Evolutionary conservation across 1,284 basidiomycete genomes (phyloP).

Genomic region (Sanghuangporus weigelae): DNA sequence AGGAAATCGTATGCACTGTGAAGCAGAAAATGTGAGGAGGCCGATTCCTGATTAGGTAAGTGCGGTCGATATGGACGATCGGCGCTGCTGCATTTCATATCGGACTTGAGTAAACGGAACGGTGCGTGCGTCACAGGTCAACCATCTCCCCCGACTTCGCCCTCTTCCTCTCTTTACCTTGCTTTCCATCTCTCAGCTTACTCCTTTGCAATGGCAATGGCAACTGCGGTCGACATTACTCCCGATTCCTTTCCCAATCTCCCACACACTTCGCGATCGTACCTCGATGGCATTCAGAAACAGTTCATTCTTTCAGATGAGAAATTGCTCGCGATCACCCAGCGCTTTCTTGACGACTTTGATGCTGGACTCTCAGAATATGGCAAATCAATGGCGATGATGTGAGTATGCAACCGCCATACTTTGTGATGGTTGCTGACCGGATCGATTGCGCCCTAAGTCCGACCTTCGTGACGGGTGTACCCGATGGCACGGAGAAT

Average conservation of each 20-base stretch:
- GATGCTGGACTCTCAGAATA: slow-evolving; percentile 65
- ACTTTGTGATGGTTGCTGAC: not conserved
- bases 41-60: not conserved
- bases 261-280: slow-evolving; percentile 21
- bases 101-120: not conserved
- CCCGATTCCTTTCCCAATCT: slow-evolving; percentile 1
- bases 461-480: slow-evolving; percentile 86
- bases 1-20: not conserved
- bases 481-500: slow-evolving; percentile 86
- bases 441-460: slow-evolving; percentile 33
- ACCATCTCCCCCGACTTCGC: not conserved
- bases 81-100: not conserved
- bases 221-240: not conserved
- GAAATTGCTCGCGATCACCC: slow-evolving; percentile 63
- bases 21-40: not conserved
- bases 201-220: not conserved
- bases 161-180: not conserved
- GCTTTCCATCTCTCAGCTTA: not conserved
- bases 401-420: slow-evolving; percentile 40
- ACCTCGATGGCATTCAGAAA: slow-evolving; percentile 48
- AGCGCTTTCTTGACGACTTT: slow-evolving; percentile 77
- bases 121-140: not conserved
- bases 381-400: slow-evolving; percentile 84
- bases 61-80: not conserved
- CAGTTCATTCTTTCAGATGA: slow-evolving; percentile 66